Conservation (phyloP, 1,284 basidiomycete species). For the Vanrija humicola region DNA sequence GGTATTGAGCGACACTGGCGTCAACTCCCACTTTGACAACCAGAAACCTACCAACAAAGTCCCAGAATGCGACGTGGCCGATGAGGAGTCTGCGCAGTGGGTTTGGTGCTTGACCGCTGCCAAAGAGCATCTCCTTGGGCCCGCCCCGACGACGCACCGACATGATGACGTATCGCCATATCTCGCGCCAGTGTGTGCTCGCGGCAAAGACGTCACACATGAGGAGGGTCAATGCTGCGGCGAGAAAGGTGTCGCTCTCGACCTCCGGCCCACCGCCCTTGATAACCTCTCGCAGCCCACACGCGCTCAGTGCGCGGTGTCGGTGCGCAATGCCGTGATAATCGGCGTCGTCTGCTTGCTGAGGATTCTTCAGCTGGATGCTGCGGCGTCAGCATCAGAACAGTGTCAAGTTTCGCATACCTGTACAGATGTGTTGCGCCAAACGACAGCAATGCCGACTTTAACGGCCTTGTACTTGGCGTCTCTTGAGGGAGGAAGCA, state of each 20-base stretch:
- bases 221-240: conserved; percentile 15
- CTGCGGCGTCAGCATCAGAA: neutral
- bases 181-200: conserved; percentile 27
- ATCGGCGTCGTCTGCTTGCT: neutral
- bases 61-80: conserved; percentile 21
- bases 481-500: conserved; percentile 22
- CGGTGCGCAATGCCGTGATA: neutral
- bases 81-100: conserved; percentile 18
- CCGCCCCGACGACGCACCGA: conserved; percentile 23
- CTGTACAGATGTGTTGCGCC: conserved; percentile 26
- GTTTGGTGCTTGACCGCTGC: conserved; percentile 1
- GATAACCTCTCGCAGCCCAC: neutral
- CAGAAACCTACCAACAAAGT: conserved; percentile 20
- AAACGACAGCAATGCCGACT: conserved; percentile 24
- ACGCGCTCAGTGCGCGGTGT: neutral
- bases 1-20: conserved; percentile 15
- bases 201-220: conserved; percentile 28
- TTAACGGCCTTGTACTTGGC: conserved; percentile 20
- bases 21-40: neutral
- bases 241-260: conserved; percentile 25
- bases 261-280: conserved; percentile 10
- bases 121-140: conserved; percentile 18
- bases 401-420: conserved; percentile 11
- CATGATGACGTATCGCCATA: conserved; percentile 13
- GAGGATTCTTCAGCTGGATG: neutral